phyloP scores from a whole-genome alignment of 2,329 filamentous ascomycete genomes.

The Zymoseptoria ardabiliae region DNA sequence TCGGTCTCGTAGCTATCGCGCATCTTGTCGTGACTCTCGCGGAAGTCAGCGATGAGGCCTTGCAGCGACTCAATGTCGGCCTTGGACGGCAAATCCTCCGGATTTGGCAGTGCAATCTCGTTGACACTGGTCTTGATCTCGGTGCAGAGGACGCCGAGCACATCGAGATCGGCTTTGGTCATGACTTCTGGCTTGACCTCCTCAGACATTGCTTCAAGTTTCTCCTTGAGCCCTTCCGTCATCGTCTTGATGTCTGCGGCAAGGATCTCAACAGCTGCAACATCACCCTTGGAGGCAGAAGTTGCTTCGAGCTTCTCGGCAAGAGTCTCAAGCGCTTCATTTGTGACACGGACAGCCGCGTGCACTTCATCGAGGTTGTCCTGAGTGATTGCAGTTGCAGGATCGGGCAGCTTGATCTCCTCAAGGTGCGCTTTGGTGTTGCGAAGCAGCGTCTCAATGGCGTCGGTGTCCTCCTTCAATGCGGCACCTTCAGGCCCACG shows the following conservation, averaged over 20 bases:
- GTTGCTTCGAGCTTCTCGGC: slow-evolving; percentile 59
- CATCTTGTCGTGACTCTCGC: slow-evolving; percentile 57
- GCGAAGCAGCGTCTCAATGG: slow-evolving; percentile 80
- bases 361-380: slow-evolving; percentile 58
- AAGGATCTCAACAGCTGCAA: slow-evolving; percentile 68
- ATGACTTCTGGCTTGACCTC: slow-evolving; percentile 49
- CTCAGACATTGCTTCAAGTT: slow-evolving; percentile 30
- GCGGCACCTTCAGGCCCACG: slow-evolving; percentile 46
- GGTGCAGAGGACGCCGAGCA: slow-evolving; percentile 71
- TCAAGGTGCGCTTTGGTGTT: slow-evolving; percentile 87
- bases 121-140: slow-evolving; percentile 77
- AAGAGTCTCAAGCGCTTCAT: slow-evolving; percentile 62
- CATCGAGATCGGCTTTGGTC: slow-evolving; percentile 72
- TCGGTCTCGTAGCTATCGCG: slow-evolving; percentile 67
- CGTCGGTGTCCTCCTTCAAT: slow-evolving; percentile 76
- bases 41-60: slow-evolving; percentile 44
- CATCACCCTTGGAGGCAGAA: slow-evolving; percentile 68
- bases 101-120: slow-evolving; percentile 62
- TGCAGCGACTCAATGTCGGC: slow-evolving; percentile 64
- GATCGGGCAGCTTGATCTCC: slow-evolving; percentile 60
- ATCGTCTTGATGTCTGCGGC: slow-evolving; percentile 68
- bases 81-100: slow-evolving; percentile 65
- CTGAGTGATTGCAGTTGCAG: slow-evolving; percentile 59
- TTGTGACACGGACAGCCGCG: slow-evolving; percentile 64
- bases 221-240: slow-evolving; percentile 59